Evolutionary conservation across 768 basidiomycete genomes (phyloP).

Genomic region (Obba rivulosa): DNA sequence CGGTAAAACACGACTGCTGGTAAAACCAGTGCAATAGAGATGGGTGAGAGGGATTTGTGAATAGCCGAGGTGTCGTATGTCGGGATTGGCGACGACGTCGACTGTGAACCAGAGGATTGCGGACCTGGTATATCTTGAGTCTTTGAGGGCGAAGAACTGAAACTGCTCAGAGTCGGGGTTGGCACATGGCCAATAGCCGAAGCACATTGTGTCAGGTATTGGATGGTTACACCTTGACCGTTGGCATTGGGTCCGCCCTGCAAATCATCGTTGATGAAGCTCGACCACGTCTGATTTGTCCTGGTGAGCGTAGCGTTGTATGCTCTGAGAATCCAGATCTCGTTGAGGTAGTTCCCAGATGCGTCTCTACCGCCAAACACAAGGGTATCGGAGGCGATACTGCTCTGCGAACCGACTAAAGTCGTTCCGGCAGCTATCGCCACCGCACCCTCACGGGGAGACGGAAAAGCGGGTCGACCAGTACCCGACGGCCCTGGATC

Average conservation of each 20-base stretch:
- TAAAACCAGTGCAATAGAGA: constrained; percentile 42
- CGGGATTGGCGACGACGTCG: constrained; percentile 4
- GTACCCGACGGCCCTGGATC: constrained; percentile 50
- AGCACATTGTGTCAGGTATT: constrained; percentile 60
- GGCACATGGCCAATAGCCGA: constrained; percentile 22
- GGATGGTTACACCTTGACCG: constrained; percentile 60
- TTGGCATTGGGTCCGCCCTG: constrained; percentile 58
- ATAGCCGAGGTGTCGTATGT: constrained; percentile 36
- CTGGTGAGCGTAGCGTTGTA: constrained; percentile 59
- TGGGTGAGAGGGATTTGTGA: constrained; percentile 43
- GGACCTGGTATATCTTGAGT: background rate
- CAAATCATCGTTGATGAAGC: constrained; percentile 59
- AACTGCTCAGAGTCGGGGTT: constrained; percentile 3
- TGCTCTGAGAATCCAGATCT: constrained; percentile 74
- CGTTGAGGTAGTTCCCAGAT: constrained; percentile 60
- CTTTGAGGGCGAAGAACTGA: constrained; percentile 7
- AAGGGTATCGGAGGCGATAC: constrained; percentile 57
- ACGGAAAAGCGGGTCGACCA: constrained; percentile 48
- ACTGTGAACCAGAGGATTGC: background rate
- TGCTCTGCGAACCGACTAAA: constrained; percentile 51
- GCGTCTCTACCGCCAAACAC: constrained; percentile 75
- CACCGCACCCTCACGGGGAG: constrained; percentile 66
- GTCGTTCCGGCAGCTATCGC: constrained; percentile 49
- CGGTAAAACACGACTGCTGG: constrained; percentile 38
- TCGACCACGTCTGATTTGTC: constrained; percentile 53